These are phyloP conservation scores for Alloascoidea africana DNA, from an alignment of 805 yeast species.

Conservation along the genomic window DNA sequence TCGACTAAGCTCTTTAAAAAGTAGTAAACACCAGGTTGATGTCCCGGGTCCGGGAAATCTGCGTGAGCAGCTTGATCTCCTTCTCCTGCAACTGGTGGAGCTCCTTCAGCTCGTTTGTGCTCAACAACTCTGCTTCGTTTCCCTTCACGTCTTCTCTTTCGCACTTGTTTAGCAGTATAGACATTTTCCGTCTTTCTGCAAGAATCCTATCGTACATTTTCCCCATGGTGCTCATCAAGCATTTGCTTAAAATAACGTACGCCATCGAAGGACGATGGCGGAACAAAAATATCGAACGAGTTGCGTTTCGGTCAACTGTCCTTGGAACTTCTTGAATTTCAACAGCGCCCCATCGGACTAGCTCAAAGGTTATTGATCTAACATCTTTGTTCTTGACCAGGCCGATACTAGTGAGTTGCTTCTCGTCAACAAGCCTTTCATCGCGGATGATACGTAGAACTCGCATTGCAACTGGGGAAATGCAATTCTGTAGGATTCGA, in stretches of 20 bases:
- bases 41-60: slow-evolving; percentile 8
- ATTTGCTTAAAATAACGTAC: slow-evolving; percentile 29
- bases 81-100: slow-evolving; percentile 31
- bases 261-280: slow-evolving; percentile 45
- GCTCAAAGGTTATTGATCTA: slow-evolving; percentile 49
- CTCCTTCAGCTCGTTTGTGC: slow-evolving; percentile 64
- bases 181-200: slow-evolving; percentile 37
- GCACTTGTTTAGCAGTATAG: slow-evolving; percentile 60
- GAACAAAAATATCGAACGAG: slow-evolving; percentile 74
- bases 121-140: slow-evolving; percentile 54
- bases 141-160: slow-evolving; percentile 86
- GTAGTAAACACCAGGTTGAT: neutral
- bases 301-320: slow-evolving; percentile 82
- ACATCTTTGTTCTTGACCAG: slow-evolving; percentile 66
- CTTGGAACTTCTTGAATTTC: slow-evolving; percentile 92
- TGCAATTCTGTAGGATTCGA: slow-evolving; percentile 38
- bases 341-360: slow-evolving; percentile 54
- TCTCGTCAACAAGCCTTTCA: slow-evolving; percentile 68
- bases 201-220: slow-evolving; percentile 18
- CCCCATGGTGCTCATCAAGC: slow-evolving; percentile 33
- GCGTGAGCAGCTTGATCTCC: slow-evolving; percentile 18
- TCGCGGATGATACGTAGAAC: slow-evolving; percentile 64
- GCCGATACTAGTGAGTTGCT: slow-evolving; percentile 59
- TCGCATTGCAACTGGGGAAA: slow-evolving; percentile 56
- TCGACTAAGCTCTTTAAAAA: no score